Evolutionary conservation across 208 protist species (phyloP).

Genomic region (Endotrypanum monterogeii): DNA sequence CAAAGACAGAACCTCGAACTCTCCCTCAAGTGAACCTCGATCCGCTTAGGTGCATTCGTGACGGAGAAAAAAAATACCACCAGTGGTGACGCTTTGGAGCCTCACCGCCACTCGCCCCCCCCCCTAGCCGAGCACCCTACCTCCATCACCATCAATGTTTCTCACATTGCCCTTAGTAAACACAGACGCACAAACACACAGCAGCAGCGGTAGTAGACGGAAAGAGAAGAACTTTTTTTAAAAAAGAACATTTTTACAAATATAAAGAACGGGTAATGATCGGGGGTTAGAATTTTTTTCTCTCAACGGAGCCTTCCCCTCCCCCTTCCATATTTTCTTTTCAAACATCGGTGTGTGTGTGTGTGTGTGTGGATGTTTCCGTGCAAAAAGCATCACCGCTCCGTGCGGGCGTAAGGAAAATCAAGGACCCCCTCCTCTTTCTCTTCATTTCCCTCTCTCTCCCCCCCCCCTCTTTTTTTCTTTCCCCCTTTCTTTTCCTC

Average conservation of each 20-base stretch:
- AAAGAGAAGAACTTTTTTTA: background rate
- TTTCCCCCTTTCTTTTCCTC: background rate
- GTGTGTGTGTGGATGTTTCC: background rate
- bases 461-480: slow-evolving; percentile 11
- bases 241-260: too few relatives aligned
- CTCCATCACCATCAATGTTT: slow-evolving; percentile 1
- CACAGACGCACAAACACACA: background rate
- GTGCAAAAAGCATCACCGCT: too few relatives aligned
- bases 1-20: too few relatives aligned
- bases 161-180: background rate
- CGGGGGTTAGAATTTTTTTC: too few relatives aligned
- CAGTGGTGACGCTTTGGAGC: too few relatives aligned
- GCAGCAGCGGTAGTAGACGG: background rate
- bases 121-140: background rate
- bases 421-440: background rate
- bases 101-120: background rate
- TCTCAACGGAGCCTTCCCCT: too few relatives aligned
- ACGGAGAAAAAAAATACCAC: too few relatives aligned
- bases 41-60: too few relatives aligned
- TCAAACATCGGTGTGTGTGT: background rate
- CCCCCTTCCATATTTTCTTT: too few relatives aligned
- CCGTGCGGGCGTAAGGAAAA: too few relatives aligned
- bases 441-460: slow-evolving; percentile 13
- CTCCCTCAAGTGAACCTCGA: too few relatives aligned
- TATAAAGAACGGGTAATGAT: too few relatives aligned